A percentile compares a stretch with the other conserved stretches of the same genome.
phyloP scores from a whole-genome alignment of 441 rosid species.

The Gossypium schwendimanii region DNA sequence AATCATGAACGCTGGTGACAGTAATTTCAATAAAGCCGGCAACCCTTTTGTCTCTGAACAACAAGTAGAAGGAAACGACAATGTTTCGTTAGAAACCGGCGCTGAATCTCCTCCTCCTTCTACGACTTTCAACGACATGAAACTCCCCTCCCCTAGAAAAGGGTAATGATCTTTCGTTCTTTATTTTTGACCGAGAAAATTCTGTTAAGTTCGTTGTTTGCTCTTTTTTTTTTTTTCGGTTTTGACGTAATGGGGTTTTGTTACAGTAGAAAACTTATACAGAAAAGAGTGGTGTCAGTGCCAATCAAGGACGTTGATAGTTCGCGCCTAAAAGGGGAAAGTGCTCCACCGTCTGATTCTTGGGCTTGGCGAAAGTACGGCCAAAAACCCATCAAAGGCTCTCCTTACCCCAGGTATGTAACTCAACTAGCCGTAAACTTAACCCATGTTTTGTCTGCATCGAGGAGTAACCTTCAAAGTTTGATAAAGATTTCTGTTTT shows the following conservation, averaged over 20 bases:
- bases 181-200: background rate
- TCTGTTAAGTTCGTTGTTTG: background rate
- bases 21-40: slow-evolving; percentile 25
- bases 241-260: background rate
- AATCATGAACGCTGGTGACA: slow-evolving; percentile 32
- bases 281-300: slow-evolving; percentile 70
- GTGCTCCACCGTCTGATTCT: slow-evolving; percentile 81
- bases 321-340: slow-evolving; percentile 60
- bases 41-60: slow-evolving; percentile 21
- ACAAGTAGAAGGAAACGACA: slow-evolving; percentile 37
- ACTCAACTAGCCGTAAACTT: background rate
- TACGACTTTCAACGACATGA: slow-evolving; percentile 33
- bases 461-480: background rate
- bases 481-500: background rate
- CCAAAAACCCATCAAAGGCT: slow-evolving; percentile 96
- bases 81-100: slow-evolving; percentile 38
- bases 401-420: slow-evolving; percentile 78
- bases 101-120: slow-evolving; percentile 58
- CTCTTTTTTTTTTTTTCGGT: background rate
- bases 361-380: slow-evolving; percentile 99
- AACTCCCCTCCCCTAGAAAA: slow-evolving; percentile 55
- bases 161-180: slow-evolving; percentile 28
- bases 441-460: background rate
- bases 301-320: slow-evolving; percentile 80
- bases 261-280: slow-evolving; percentile 45